A percentile compares a stretch with the other conserved stretches of the same genome.
Evolutionary conservation across 2,329 filamentous ascomycete genomes (phyloP).

Genomic region (Arthrobotrys sinensis): DNA sequence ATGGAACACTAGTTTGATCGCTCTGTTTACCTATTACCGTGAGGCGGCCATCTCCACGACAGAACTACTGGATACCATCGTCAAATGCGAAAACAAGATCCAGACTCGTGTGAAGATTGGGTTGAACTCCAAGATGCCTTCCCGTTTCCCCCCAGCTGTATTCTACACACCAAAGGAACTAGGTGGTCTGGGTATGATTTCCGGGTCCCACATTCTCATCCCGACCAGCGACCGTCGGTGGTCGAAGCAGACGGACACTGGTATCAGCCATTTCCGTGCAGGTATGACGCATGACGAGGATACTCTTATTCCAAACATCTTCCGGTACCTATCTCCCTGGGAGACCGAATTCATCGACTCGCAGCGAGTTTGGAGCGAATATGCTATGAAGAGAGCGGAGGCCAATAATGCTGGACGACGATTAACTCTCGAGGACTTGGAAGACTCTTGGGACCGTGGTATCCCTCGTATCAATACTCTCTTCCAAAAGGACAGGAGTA

Average conservation of each 20-base stretch:
- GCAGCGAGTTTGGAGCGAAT: conserved; percentile 98
- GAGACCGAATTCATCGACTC: conserved; percentile 99
- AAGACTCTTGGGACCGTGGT: conserved; percentile 98
- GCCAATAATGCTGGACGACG: conserved; percentile 97
- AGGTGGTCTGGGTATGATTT: conserved; percentile 98
- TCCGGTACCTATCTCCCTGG: conserved; percentile 99
- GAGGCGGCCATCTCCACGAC: conserved; percentile 97
- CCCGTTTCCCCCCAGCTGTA: conserved; percentile 95
- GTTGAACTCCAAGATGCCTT: conserved; percentile 99
- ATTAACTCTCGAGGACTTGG: conserved; percentile 93
- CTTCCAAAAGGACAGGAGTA: conserved; percentile 98
- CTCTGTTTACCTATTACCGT: conserved; percentile 97
- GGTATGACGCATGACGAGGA: conserved; percentile 99
- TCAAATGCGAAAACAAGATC: conserved; percentile 99
- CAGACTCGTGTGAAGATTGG: conserved; percentile 99
- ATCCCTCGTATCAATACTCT: conserved; percentile 97
- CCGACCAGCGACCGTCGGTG: conserved; percentile 97
- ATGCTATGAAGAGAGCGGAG: conserved; percentile 96
- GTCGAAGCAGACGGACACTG: conserved; percentile 97
- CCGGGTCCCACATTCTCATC: conserved; percentile 96
- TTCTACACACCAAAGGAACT: conserved; percentile 99
- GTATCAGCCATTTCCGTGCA: conserved; percentile 94
- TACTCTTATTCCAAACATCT: conserved; percentile 97
- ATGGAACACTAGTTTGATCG: conserved; percentile 98
- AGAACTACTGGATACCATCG: conserved; percentile 93